Percentiles rank a stretch among this genome's conserved stretches.
These are phyloP conservation scores for Pleurotus tuber-regium DNA, from an alignment of 768 basidiomycete genomes.

Conservation along the genomic window DNA sequence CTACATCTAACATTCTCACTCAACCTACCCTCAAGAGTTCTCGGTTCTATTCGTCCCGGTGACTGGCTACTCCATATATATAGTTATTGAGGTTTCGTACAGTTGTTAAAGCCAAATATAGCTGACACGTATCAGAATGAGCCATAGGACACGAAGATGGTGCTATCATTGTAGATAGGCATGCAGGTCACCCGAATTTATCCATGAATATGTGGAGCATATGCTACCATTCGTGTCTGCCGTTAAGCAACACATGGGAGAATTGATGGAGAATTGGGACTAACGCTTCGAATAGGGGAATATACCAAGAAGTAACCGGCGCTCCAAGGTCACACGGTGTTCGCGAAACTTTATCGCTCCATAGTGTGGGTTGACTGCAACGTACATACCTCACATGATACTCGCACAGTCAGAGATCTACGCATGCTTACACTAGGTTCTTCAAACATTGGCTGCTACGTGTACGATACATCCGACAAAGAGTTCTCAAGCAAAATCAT, in stretches of 20 bases:
- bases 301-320: constrained; percentile 9
- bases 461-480: too few species aligned
- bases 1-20: constrained; percentile 7
- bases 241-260: constrained; percentile 3
- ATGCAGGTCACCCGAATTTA: background rate
- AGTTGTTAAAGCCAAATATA: background rate
- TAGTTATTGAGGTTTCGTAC: background rate
- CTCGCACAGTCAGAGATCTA: constrained; percentile 3
- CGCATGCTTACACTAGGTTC: background rate
- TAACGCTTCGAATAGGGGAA: constrained; percentile 7
- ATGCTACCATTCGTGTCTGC: background rate
- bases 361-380: background rate
- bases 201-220: constrained; percentile 2
- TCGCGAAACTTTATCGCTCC: background rate
- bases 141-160: background rate
- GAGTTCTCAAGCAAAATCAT: constrained; percentile 6
- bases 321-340: background rate
- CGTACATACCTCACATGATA: constrained; percentile 1
- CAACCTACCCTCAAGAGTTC: constrained; percentile 16
- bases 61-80: constrained; percentile 12
- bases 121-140: constrained; percentile 9
- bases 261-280: background rate
- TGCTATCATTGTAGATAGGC: background rate
- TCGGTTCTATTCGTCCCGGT: constrained; percentile 24
- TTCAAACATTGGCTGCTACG: constrained; percentile 11